These are phyloP conservation scores for Kalaharituber pfeilii DNA, from an alignment of 2,329 filamentous ascomycete genomes.

Conservation along the genomic window DNA sequence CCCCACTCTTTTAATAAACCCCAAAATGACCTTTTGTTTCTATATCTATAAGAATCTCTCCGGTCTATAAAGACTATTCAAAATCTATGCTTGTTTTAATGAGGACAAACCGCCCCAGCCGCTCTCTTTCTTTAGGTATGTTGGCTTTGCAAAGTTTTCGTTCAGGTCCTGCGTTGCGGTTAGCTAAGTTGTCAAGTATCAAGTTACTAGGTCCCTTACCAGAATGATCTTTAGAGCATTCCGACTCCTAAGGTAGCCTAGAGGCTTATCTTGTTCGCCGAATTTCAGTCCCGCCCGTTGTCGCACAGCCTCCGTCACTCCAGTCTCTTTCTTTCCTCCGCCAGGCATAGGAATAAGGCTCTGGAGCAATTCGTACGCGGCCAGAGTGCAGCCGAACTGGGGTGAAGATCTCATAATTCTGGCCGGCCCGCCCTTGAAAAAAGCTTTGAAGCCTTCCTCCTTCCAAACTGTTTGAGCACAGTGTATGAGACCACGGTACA, in stretches of 20 bases:
- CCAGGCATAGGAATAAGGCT: constrained; percentile 63
- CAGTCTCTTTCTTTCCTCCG: constrained; percentile 22
- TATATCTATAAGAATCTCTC: background rate
- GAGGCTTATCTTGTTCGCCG: constrained; percentile 43
- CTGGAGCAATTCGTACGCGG: constrained; percentile 85
- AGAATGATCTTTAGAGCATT: constrained; percentile 19
- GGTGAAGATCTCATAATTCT: constrained; percentile 89
- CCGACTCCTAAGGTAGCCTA: constrained; percentile 24
- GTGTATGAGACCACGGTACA: constrained; percentile 75
- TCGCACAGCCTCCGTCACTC: constrained; percentile 37
- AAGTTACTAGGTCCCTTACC: constrained; percentile 5
- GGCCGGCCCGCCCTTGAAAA: constrained; percentile 96
- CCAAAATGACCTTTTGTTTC: background rate
- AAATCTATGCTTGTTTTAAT: constrained; percentile 3
- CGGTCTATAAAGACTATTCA: background rate
- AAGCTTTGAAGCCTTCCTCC: constrained; percentile 87
- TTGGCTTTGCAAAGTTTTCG: constrained; percentile 11
- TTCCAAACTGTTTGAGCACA: constrained; percentile 65
- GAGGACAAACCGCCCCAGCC: constrained; percentile 1
- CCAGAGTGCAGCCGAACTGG: constrained; percentile 94
- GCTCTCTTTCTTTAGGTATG: constrained; percentile 1
- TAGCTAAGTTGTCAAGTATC: background rate
- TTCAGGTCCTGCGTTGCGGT: constrained; percentile 11
- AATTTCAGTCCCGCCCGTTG: constrained; percentile 45
- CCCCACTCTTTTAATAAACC: background rate